Percentiles rank a stretch among this genome's conserved stretches.
Evolutionary conservation across 2,329 filamentous ascomycete genomes (phyloP).

Genomic region (Penicillium decumbens): DNA sequence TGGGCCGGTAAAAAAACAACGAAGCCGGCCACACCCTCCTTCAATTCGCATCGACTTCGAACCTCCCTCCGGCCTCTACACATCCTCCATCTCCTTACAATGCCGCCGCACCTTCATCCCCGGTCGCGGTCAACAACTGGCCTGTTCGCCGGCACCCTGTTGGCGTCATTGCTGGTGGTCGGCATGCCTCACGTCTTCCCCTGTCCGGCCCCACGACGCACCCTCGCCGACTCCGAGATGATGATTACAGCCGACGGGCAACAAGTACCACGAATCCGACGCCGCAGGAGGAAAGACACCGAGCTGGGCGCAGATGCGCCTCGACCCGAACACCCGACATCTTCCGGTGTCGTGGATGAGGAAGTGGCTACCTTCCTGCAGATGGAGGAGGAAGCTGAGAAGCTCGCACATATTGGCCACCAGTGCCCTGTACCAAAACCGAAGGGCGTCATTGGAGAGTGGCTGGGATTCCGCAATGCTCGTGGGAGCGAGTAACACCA

Average conservation of each 20-base stretch:
- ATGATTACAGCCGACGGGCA: conserved; percentile 41
- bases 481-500: conserved; percentile 18
- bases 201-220: conserved; percentile 74
- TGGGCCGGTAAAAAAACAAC: conserved; percentile 17
- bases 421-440: conserved; percentile 95
- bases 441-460: conserved; percentile 67
- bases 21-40: conserved; percentile 12
- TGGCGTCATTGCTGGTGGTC: conserved; percentile 87
- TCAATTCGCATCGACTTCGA: conserved; percentile 10
- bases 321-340: conserved; percentile 12
- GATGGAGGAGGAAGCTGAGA: conserved; percentile 40
- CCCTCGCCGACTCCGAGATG: conserved; percentile 65
- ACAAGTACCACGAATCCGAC: conserved; percentile 37
- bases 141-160: conserved; percentile 88
- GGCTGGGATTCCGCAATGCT: conserved; percentile 62
- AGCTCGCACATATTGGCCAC: conserved; percentile 49
- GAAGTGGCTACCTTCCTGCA: conserved; percentile 45
- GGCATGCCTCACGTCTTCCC: conserved; percentile 84
- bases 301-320: conserved; percentile 19
- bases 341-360: conserved; percentile 28
- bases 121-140: conserved; percentile 89
- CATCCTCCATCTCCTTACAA: conserved; percentile 39
- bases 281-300: conserved; percentile 33
- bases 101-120: conserved; percentile 84
- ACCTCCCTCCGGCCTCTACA: background rate